These are phyloP conservation scores for Plectosphaerella sp. DNA, from an alignment of 2,329 filamentous ascomycete species.

Conservation along the genomic window DNA sequence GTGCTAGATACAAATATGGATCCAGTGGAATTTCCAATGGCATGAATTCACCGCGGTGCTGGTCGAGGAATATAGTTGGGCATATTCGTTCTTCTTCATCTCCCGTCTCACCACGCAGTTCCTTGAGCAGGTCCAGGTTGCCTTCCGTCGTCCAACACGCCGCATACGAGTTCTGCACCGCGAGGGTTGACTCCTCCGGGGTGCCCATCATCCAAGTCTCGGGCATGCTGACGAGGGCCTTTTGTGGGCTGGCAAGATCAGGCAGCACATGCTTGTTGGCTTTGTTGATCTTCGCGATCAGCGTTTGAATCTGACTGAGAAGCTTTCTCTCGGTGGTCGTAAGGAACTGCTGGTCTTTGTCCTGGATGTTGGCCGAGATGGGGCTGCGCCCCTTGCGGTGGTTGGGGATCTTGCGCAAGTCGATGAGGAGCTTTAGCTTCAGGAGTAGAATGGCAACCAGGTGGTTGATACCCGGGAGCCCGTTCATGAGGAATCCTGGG, in stretches of 20 bases:
- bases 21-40: no score
- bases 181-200: constrained; percentile 9
- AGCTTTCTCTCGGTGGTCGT: constrained; percentile 7
- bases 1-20: no score
- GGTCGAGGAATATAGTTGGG: no score
- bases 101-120: constrained; percentile 7
- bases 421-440: constrained; percentile 21
- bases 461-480: constrained; percentile 5
- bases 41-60: no score
- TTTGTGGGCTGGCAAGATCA: constrained; percentile 10
- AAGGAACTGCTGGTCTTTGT: constrained; percentile 1
- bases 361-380: constrained; percentile 13
- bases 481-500: constrained; percentile 2
- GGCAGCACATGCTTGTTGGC: constrained; percentile 9
- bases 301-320: neutral
- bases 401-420: constrained; percentile 18
- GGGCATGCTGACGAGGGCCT: constrained; percentile 5
- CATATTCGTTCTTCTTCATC: no score
- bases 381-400: constrained; percentile 15
- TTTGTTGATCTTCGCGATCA: constrained; percentile 2
- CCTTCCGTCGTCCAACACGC: constrained; percentile 16
- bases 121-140: constrained; percentile 14
- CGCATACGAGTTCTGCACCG: constrained; percentile 15
- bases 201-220: constrained; percentile 6
- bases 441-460: constrained; percentile 14